These are phyloP conservation scores for Neurospora sp. DNA, from an alignment of 2,329 filamentous ascomycete species.

Conservation along the genomic window DNA sequence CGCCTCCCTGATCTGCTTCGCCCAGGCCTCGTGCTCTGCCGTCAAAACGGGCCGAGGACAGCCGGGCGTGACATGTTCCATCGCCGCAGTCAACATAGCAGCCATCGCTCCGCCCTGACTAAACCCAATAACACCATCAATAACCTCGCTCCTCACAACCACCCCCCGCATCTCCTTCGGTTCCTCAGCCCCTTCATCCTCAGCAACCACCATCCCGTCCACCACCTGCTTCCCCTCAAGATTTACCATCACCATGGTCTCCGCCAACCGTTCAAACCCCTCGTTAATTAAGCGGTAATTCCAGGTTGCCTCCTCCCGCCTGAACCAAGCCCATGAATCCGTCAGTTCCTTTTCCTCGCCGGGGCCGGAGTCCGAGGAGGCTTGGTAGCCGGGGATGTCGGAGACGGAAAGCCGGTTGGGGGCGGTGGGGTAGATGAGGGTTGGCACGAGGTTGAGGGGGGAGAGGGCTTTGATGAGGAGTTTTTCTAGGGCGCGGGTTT, in stretches of 20 bases:
- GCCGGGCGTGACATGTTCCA: slow-evolving; percentile 39
- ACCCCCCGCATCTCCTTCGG: neutral
- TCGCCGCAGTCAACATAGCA: slow-evolving; percentile 59
- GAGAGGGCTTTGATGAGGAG: slow-evolving; percentile 63
- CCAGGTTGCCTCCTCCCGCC: slow-evolving; percentile 55
- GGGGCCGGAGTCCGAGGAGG: slow-evolving; percentile 24
- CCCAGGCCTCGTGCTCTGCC: slow-evolving; percentile 30
- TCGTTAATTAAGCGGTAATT: slow-evolving; percentile 61
- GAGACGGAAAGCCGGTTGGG: slow-evolving; percentile 52
- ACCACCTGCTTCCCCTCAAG: neutral
- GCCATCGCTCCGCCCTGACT: slow-evolving; percentile 69
- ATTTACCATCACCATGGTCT: slow-evolving; percentile 48
- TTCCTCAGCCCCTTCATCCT: neutral
- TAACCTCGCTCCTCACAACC: neutral
- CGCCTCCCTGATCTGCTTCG: slow-evolving; percentile 34
- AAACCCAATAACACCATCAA: slow-evolving; percentile 71
- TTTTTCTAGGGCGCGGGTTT: slow-evolving; percentile 82
- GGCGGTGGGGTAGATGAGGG: slow-evolving; percentile 59
- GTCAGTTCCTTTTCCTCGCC: slow-evolving; percentile 33
- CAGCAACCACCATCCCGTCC: neutral
- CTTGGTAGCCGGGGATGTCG: slow-evolving; percentile 61
- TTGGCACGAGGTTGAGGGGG: slow-evolving; percentile 42
- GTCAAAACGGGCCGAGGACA: no score
- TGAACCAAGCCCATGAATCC: slow-evolving; percentile 72
- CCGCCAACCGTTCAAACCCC: slow-evolving; percentile 55